phyloP scores from a whole-genome alignment of 345 rosid genomes.

The Murraya paniculata region DNA sequence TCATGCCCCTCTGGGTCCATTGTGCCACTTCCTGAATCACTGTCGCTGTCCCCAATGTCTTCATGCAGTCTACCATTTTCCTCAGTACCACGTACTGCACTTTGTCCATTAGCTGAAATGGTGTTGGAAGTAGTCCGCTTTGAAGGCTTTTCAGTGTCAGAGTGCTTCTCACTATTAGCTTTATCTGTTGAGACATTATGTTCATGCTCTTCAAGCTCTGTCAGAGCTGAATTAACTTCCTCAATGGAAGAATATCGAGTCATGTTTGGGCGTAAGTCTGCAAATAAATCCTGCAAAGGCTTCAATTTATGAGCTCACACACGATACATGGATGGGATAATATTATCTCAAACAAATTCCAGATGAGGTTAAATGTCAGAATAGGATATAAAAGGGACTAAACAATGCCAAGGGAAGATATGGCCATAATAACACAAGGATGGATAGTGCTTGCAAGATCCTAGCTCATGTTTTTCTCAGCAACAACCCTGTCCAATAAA shows the following conservation, averaged over 20 bases:
- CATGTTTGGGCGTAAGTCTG: constrained; percentile 84
- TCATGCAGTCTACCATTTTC: constrained; percentile 75
- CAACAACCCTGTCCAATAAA: neutral
- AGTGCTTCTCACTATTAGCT: constrained; percentile 55
- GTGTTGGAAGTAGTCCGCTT: constrained; percentile 37
- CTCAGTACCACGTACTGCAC: constrained; percentile 42
- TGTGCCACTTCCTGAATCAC: constrained; percentile 84
- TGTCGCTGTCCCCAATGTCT: constrained; percentile 59
- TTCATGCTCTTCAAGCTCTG: constrained; percentile 82
- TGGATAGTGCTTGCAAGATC: neutral
- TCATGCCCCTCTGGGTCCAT: constrained; percentile 65
- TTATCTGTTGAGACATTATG: constrained; percentile 55
- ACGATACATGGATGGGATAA: neutral
- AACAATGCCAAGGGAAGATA: neutral
- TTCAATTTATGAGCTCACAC: constrained; percentile 21
- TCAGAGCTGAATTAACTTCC: constrained; percentile 76
- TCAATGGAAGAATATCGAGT: constrained; percentile 69
- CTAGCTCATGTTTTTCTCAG: neutral
- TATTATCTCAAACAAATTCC: constrained; percentile 9
- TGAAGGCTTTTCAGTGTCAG: constrained; percentile 56
- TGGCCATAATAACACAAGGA: neutral
- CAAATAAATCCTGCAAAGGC: constrained; percentile 81
- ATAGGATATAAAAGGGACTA: neutral
- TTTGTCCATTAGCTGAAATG: constrained; percentile 49
- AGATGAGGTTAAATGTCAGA: neutral